Evolutionary conservation across 331 rosid genomes (phyloP).

Genomic region (Acacia concinna): DNA sequence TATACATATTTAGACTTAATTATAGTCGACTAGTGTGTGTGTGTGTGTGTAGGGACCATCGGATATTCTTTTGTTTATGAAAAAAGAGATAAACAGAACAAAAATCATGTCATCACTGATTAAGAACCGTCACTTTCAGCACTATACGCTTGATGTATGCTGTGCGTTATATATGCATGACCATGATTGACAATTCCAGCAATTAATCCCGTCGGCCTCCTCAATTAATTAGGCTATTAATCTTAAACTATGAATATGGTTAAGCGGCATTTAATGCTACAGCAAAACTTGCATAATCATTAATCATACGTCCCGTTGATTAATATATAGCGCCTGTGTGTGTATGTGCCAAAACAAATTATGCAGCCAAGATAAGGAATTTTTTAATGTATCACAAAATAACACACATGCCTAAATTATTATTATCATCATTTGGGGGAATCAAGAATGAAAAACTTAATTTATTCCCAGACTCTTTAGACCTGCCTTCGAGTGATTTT

Average conservation of each 20-base stretch:
- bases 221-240: neutral
- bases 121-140: constrained; percentile 14
- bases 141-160: neutral
- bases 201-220: neutral
- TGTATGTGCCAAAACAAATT: neutral
- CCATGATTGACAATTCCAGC: constrained; percentile 2
- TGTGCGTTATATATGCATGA: neutral
- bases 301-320: neutral
- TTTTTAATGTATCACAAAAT: neutral
- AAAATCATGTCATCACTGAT: constrained; percentile 21
- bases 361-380: neutral
- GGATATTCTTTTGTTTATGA: neutral
- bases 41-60: constrained; percentile 9
- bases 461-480: neutral
- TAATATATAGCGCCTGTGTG: neutral
- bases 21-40: constrained; percentile 9
- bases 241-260: neutral
- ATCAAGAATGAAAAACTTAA: neutral
- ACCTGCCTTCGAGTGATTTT: neutral
- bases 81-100: constrained; percentile 4
- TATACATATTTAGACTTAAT: constrained; percentile 1
- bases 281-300: neutral
- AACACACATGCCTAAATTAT: neutral
- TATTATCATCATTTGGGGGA: too few relatives aligned
- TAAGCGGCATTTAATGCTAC: neutral